phyloP scores from a whole-genome alignment of 257 asterid species.

The Primulina eburnea region DNA sequence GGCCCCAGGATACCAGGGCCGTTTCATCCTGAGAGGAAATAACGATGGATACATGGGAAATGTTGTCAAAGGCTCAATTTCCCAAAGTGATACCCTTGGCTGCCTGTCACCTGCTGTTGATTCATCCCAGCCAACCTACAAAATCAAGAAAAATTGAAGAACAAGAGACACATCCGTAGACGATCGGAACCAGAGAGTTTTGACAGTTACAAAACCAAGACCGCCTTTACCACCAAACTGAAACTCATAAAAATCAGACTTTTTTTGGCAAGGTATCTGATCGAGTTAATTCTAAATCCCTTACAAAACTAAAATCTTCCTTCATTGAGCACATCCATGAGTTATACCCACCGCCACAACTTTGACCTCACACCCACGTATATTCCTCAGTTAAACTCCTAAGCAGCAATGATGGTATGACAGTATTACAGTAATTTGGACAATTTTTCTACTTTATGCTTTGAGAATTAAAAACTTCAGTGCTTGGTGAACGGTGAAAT shows the following conservation, averaged over 20 bases:
- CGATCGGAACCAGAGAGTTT: not conserved
- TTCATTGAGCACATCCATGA: not conserved
- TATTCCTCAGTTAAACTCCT: no score
- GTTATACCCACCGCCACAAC: not conserved
- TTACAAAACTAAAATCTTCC: not conserved
- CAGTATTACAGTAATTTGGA: no score
- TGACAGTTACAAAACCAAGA: no score
- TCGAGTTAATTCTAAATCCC: no score
- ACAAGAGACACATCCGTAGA: not conserved
- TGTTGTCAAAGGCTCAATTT: conserved; percentile 93
- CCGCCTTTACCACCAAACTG: not conserved
- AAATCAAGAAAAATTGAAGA: not conserved
- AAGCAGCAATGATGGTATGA: no score
- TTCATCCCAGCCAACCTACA: conserved; percentile 99
- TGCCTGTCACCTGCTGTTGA: conserved; percentile 98
- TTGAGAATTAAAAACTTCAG: no score
- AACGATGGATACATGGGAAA: conserved; percentile 94
- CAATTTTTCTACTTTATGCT: no score
- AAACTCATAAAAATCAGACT: no score
- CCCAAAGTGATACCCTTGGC: conserved; percentile 95
- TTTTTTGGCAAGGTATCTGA: no score
- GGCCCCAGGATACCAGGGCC: conserved; percentile 96
- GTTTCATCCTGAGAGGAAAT: conserved; percentile 84
- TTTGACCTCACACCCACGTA: no score
- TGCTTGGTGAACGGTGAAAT: no score